These are phyloP conservation scores for Didymella pomorum DNA, from an alignment of 2,329 filamentous ascomycete species.

Conservation along the genomic window DNA sequence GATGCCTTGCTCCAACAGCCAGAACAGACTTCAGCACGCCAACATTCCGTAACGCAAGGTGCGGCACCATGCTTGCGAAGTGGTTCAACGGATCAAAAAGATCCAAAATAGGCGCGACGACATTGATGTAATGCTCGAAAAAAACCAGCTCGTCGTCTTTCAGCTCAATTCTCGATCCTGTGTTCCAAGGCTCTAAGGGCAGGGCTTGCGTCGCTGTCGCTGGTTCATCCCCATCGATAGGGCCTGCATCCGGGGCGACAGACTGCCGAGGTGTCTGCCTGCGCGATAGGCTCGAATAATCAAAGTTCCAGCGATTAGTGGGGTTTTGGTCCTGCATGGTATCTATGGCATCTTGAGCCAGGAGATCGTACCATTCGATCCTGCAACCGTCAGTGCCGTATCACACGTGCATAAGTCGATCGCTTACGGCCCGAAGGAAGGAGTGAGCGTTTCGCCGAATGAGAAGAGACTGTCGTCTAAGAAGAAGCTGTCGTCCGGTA, in stretches of 20 bases:
- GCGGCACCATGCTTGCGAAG: constrained; percentile 44
- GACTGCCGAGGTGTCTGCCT: constrained; percentile 44
- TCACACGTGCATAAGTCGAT: background rate
- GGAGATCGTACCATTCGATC: constrained; percentile 58
- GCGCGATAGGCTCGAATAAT: constrained; percentile 53
- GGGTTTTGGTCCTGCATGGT: constrained; percentile 45
- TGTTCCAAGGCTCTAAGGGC: constrained; percentile 36
- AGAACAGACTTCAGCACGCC: constrained; percentile 66
- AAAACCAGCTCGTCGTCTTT: constrained; percentile 49
- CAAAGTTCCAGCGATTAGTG: constrained; percentile 50
- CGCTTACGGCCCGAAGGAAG: constrained; percentile 51
- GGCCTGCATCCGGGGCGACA: constrained; percentile 38
- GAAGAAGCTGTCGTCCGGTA: constrained; percentile 37
- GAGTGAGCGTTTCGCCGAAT: constrained; percentile 40
- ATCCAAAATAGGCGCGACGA: constrained; percentile 53
- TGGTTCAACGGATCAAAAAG: constrained; percentile 54
- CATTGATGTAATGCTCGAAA: constrained; percentile 51
- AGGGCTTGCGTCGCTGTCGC: constrained; percentile 15
- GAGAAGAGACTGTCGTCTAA: constrained; percentile 37
- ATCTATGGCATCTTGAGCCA: constrained; percentile 54
- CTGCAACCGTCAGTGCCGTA: background rate
- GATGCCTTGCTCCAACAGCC: constrained; percentile 62
- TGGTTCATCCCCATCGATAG: constrained; percentile 13
- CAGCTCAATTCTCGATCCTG: constrained; percentile 34
- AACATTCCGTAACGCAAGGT: constrained; percentile 59